These are phyloP conservation scores for Cyberlindnera saturnus DNA, from an alignment of 805 yeast genomes.

Conservation along the genomic window DNA sequence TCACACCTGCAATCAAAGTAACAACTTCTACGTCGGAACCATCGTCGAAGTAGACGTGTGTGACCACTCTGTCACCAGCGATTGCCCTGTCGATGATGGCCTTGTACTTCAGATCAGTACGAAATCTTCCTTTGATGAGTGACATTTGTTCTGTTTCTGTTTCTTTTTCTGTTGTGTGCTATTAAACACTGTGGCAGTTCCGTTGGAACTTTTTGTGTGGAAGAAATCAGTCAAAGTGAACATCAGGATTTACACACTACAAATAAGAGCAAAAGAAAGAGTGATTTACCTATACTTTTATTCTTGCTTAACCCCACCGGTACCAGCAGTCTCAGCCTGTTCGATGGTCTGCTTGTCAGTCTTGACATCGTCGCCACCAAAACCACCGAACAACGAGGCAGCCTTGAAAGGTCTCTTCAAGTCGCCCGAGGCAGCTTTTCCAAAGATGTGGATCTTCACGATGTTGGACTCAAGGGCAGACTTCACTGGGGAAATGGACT, in stretches of 20 bases:
- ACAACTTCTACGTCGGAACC: slow-evolving; percentile 53
- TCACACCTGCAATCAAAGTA: slow-evolving; percentile 66
- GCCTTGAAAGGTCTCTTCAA: slow-evolving; percentile 96
- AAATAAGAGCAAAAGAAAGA: too few relatives aligned
- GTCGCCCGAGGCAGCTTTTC: slow-evolving; percentile 78
- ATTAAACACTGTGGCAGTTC: background rate
- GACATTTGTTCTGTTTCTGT: background rate
- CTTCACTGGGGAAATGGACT: slow-evolving; percentile 85
- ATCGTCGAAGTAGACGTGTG: slow-evolving; percentile 44
- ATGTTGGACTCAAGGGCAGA: slow-evolving; percentile 84
- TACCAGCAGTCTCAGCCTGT: slow-evolving; percentile 78
- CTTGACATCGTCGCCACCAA: slow-evolving; percentile 45
- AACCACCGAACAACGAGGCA: slow-evolving; percentile 66
- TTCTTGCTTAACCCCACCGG: slow-evolving; percentile 67
- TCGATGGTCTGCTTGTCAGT: slow-evolving; percentile 86
- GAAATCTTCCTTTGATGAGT: slow-evolving; percentile 22
- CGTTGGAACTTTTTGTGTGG: background rate
- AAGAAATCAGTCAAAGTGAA: too few relatives aligned
- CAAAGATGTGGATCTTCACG: slow-evolving; percentile 85
- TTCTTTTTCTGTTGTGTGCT: background rate
- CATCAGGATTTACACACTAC: too few relatives aligned
- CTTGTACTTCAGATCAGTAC: slow-evolving; percentile 22
- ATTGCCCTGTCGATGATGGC: slow-evolving; percentile 72
- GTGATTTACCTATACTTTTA: slow-evolving; percentile 3
- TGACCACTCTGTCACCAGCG: slow-evolving; percentile 71